phyloP scores from a whole-genome alignment of 192 early-diverging fungal genomes.

The Entomortierella parvispora region DNA sequence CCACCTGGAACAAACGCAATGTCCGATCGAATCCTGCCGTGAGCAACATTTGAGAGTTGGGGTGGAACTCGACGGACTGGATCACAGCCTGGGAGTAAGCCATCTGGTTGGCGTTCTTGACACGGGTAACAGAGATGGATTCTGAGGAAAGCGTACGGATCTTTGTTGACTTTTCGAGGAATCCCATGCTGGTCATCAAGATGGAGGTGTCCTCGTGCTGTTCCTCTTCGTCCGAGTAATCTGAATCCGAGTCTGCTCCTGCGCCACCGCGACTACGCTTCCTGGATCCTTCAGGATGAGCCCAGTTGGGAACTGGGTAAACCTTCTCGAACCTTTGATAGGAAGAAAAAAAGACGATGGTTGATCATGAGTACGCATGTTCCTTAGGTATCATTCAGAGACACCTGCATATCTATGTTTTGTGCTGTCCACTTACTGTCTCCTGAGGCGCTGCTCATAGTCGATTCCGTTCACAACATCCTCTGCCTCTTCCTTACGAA shows the following conservation, averaged over 20 bases:
- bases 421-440: slow-evolving; percentile 70
- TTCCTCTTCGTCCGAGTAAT: slow-evolving; percentile 58
- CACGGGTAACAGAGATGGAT: slow-evolving; percentile 67
- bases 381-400: background rate
- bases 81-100: slow-evolving; percentile 74
- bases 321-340: slow-evolving; percentile 76
- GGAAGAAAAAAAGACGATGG: slow-evolving; percentile 7
- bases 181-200: slow-evolving; percentile 55
- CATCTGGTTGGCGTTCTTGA: slow-evolving; percentile 83
- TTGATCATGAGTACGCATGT: background rate
- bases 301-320: slow-evolving; percentile 90
- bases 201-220: slow-evolving; percentile 58
- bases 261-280: slow-evolving; percentile 42
- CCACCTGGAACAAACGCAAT: slow-evolving; percentile 86
- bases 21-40: slow-evolving; percentile 92
- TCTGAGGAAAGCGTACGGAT: slow-evolving; percentile 59
- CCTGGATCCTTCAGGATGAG: slow-evolving; percentile 65
- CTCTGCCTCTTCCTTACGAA: slow-evolving; percentile 81
- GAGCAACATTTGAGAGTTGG: slow-evolving; percentile 85
- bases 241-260: slow-evolving; percentile 48
- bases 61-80: slow-evolving; percentile 85
- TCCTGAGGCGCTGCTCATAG: slow-evolving; percentile 84
- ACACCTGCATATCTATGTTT: too few species aligned
- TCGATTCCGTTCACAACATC: slow-evolving; percentile 78
- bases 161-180: slow-evolving; percentile 43